Base-by-base conservation (phyloP, 2,329 filamentous ascomycete species). In the Botrytis deweyae region DNA sequence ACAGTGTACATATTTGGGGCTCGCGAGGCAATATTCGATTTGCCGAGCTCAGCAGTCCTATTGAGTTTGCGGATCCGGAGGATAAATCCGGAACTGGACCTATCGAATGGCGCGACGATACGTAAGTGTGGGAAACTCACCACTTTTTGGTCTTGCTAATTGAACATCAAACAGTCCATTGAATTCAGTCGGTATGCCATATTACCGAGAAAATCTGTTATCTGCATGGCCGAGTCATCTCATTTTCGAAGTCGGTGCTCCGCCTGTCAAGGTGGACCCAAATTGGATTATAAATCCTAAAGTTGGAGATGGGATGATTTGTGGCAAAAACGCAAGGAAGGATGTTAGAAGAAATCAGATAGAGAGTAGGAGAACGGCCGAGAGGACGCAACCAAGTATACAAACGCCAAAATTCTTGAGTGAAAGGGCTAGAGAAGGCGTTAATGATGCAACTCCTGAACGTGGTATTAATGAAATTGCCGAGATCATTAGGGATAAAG, bases 391-490 rank as follows among this genome's bases (percentile, higher is more conserved):
- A 62, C 87, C 91, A 46, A 85, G 79, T 78, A 90, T 89, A 77
- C 90, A 88, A 78, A 91, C 93, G 1, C 96, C 96, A 4, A 98
- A 95, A 78, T 98, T 99, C 80, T 84, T 99, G 72, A 98, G 96
- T 81, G 95, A 99, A 81, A 97, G 97, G 82, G 92, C 93, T 8
- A 89, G 93, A 77, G 92, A 95, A 75, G 86, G 87, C 29, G 84
- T 86, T 25, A 86, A 86, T 75, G 85, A 86, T 22, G 81, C 81
- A 7, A 72, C 75, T 83, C 77, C 80, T 84, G 80, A 83, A 83
- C 78, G 79, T 83, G 76, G 78, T 80, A 77, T 82, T 33, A 81
- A 77, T 73, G 93, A 94, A 73, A 85, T 90, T 2, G 84, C 87
- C 59, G 90, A 92, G 74, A 86, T 89, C 0, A 82, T 95, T 74